These are phyloP conservation scores for Acephala macrosclerotiorum DNA, from an alignment of 2,329 filamentous ascomycete genomes.

Conservation along the genomic window DNA sequence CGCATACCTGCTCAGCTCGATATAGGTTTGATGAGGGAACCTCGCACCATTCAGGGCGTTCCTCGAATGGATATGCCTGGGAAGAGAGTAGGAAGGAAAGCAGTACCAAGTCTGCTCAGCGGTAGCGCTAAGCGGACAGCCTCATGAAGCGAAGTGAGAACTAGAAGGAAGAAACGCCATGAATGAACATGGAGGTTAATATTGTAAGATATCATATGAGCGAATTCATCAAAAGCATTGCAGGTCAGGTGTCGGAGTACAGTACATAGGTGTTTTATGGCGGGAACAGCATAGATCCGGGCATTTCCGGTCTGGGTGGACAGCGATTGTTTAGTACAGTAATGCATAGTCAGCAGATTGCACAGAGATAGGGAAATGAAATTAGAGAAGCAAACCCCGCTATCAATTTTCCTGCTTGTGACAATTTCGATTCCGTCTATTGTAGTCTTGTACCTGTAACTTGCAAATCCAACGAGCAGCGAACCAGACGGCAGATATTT, in stretches of 20 bases:
- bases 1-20: constrained; percentile 85
- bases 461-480: no score
- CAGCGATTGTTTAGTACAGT: constrained; percentile 8
- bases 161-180: background rate
- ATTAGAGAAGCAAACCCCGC: background rate
- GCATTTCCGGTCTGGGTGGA: constrained; percentile 3
- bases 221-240: constrained; percentile 8
- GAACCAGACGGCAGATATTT: no score
- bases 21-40: constrained; percentile 87
- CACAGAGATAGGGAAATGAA: constrained; percentile 1
- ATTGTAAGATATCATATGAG: constrained; percentile 10
- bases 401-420: background rate
- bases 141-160: background rate
- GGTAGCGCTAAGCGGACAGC: constrained; percentile 6
- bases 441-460: no score
- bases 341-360: background rate
- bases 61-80: constrained; percentile 59
- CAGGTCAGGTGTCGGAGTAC: constrained; percentile 5
- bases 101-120: constrained; percentile 45
- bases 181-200: background rate
- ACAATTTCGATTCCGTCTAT: no score
- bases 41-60: constrained; percentile 87
- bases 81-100: constrained; percentile 44
- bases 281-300: background rate
- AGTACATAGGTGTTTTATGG: constrained; percentile 11